phyloP scores from a whole-genome alignment of 2,329 filamentous ascomycete species.

The Calycina marina region DNA sequence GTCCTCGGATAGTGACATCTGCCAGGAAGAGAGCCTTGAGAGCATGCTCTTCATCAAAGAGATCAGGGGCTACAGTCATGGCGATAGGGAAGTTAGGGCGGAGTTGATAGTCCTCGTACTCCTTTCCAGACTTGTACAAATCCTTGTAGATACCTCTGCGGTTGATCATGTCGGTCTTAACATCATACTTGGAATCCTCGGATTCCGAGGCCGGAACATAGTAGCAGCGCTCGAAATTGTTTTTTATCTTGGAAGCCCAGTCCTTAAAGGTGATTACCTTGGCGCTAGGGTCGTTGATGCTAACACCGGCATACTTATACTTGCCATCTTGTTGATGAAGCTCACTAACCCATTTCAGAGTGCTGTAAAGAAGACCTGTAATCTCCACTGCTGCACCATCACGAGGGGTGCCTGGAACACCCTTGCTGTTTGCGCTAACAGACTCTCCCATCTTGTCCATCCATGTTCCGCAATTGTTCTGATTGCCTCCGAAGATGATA shows the following conservation, averaged over 20 bases:
- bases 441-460: conserved; percentile 99
- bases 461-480: conserved; percentile 94
- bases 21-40: conserved; percentile 66
- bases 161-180: conserved; percentile 69
- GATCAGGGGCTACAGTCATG: conserved; percentile 81
- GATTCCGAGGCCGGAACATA: conserved; percentile 59
- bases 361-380: conserved; percentile 83
- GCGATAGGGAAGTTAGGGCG: conserved; percentile 89
- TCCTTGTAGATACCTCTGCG: conserved; percentile 97
- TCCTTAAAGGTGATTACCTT: conserved; percentile 52
- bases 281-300: conserved; percentile 35
- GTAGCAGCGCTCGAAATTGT: conserved; percentile 85
- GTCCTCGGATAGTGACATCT: conserved; percentile 68
- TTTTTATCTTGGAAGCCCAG: conserved; percentile 70
- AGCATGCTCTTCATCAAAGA: conserved; percentile 70
- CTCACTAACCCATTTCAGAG: conserved; percentile 61
- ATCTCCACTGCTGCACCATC: conserved; percentile 95
- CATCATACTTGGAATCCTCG: conserved; percentile 64
- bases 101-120: conserved; percentile 95
- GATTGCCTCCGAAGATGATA: conserved; percentile 86
- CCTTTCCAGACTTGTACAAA: conserved; percentile 81
- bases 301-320: conserved; percentile 62
- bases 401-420: conserved; percentile 86
- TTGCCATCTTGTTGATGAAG: conserved; percentile 48
- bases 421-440: conserved; percentile 77